Conservation (phyloP, 768 basidiomycete species). For the Lactarius psammicola region DNA sequence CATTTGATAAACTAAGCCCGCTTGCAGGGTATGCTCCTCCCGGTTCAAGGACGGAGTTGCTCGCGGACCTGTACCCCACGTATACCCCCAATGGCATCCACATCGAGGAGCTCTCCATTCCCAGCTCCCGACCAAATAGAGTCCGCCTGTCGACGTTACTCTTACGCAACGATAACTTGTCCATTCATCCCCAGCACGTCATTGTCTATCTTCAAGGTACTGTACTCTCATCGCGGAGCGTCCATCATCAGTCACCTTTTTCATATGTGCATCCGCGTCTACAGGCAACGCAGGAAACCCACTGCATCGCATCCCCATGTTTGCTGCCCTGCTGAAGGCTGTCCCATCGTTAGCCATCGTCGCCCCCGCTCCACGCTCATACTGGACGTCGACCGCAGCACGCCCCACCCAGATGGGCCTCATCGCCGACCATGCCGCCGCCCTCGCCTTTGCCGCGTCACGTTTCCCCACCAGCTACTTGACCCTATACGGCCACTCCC, state of each 20-base stretch:
- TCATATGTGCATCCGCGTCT: not conserved
- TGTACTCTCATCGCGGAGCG: not conserved
- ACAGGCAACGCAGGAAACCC: constrained; percentile 53
- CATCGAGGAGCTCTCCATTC: constrained; percentile 34
- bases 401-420: constrained; percentile 43
- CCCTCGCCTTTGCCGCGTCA: constrained; percentile 36
- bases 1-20: not conserved
- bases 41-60: constrained; percentile 40
- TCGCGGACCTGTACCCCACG: constrained; percentile 30
- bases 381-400: constrained; percentile 45
- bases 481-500: constrained; percentile 48
- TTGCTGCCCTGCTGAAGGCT: constrained; percentile 36
- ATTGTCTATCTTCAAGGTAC: constrained; percentile 42
- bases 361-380: constrained; percentile 49
- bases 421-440: constrained; percentile 41
- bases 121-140: constrained; percentile 24
- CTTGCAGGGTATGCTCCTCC: constrained; percentile 42
- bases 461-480: constrained; percentile 38
- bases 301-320: constrained; percentile 45
- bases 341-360: constrained; percentile 33
- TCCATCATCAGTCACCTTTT: not conserved
- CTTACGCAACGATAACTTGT: constrained; percentile 23
- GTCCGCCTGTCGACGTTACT: constrained; percentile 34
- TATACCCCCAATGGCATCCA: constrained; percentile 32
- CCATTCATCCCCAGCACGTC: constrained; percentile 27